Evolutionary conservation across 352 stramenopile genomes (phyloP).

Genomic region (Phytophthora litchii): DNA sequence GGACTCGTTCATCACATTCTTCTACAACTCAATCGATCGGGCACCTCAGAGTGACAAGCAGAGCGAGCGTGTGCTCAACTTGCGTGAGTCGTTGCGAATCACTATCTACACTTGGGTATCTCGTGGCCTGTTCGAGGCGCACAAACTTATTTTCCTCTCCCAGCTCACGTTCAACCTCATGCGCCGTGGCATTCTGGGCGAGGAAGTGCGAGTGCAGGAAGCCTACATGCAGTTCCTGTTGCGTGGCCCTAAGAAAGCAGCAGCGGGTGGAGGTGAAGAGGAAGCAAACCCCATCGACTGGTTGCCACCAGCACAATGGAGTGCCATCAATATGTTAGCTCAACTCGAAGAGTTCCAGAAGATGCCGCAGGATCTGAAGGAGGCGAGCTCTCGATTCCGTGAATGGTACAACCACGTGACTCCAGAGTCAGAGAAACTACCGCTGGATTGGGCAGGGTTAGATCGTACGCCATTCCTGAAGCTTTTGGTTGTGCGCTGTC

Average conservation of each 20-base stretch:
- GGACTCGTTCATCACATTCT: conserved; percentile 97
- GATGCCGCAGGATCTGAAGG: conserved; percentile 95
- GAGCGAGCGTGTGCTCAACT: conserved; percentile 90
- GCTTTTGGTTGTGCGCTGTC: conserved; percentile 94
- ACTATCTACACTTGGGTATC: conserved; percentile 97
- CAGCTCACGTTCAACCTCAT: conserved; percentile 98
- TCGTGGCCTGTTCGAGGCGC: conserved; percentile 94
- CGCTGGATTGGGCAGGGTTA: conserved; percentile 96
- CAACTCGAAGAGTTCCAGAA: conserved; percentile 97
- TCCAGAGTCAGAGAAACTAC: conserved; percentile 96
- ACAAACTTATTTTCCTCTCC: conserved; percentile 98
- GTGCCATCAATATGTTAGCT: conserved; percentile 88
- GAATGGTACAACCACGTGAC: conserved; percentile 98
- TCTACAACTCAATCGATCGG: conserved; percentile 96
- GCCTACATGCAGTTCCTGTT: conserved; percentile 97
- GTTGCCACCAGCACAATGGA: conserved; percentile 94
- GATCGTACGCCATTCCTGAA: conserved; percentile 96
- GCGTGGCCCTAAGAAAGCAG: conserved; percentile 83
- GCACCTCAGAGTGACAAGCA: conserved; percentile 87
- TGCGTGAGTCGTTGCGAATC: conserved; percentile 94
- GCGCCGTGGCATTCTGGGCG: conserved; percentile 94
- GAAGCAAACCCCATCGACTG: conserved; percentile 88
- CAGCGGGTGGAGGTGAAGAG: conserved; percentile 42
- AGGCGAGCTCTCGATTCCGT: conserved; percentile 95
- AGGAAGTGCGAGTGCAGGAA: conserved; percentile 94